phyloP scores from a whole-genome alignment of 306 rosid genomes.

The apple (Malus domestica) region DNA sequence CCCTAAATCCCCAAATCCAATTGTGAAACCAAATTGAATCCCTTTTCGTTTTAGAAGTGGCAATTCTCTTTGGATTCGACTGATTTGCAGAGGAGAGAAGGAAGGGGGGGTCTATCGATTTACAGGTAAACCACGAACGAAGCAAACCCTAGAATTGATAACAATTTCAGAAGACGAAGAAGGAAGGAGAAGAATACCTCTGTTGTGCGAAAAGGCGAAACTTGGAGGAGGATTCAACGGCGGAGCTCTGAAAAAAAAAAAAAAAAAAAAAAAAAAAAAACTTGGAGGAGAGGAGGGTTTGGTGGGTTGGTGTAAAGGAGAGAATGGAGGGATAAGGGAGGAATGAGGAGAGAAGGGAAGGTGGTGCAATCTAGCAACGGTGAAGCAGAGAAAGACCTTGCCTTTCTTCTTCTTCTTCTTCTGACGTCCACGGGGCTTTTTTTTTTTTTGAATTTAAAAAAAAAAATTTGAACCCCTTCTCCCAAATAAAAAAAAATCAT shows the following conservation, averaged over 20 bases:
- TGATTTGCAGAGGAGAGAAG: background rate
- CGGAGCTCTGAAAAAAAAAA: background rate
- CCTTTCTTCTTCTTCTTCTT: no score
- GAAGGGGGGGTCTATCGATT: background rate
- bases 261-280: no score
- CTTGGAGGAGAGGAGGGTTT: no score
- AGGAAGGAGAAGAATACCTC: background rate
- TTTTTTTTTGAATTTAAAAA: no score
- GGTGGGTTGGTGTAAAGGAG: no score
- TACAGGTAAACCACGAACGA: background rate
- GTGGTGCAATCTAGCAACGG: no score
- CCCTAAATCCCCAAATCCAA: slow-evolving; percentile 4
- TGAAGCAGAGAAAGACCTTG: no score
- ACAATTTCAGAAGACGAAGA: background rate
- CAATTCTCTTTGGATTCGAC: background rate
- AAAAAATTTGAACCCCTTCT: no score
- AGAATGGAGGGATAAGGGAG: no score
- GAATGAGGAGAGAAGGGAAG: no score
- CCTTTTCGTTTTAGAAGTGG: background rate
- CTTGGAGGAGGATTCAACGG: background rate
- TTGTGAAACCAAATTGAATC: background rate
- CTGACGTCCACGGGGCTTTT: no score
- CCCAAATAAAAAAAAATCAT: no score
- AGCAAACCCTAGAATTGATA: slow-evolving; percentile 1
- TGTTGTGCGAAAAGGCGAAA: background rate